Evolutionary conservation across 768 basidiomycete genomes (phyloP), one percentile per base, ranked within the genome.

Genomic region (Termitomyces sp.): DNA sequence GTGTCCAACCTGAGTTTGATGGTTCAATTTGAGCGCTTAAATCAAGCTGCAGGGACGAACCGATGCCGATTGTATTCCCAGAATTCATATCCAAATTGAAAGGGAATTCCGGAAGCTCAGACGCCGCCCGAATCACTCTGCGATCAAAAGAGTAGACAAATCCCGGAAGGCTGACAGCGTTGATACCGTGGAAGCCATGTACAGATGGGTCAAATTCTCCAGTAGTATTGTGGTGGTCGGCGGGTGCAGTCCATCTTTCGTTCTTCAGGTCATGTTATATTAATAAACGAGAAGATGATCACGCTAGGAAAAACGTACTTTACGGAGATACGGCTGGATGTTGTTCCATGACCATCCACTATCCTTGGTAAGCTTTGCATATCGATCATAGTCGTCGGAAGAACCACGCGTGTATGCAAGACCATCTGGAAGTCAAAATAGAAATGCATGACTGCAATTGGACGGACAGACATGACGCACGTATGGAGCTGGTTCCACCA

Each of bases 331-430:
- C 1, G 59, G 68, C 47, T 67, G 58, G 6, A 74, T 44, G 22
- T 56, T 65, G 18, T 71, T 57, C 74, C 73, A 74, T 16, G 63
- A 69, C 69, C 71, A 74, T 0, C 72, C 69, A 4, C 50, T 49
- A 44, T 72, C 71, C 5, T 65, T 64, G 29, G 69, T 68, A 10
- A 72, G 37, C 0, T 29, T 55, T 13, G 72, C 74, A 57, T 63
- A 73, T 5, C 69, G 64, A 58, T 75, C 66, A 47, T 64, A 73
- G 46, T 74, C 74, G 6, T 72, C 70, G 20, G 61, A 50, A 1
- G 71, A 66, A 27, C 73, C 73, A 7, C 72, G 69, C 12, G 72
- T 71, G 46, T 71, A 75, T 7, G 44, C 57, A 34, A 55, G 48
- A 22, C 58, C 58, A 37, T 60, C 59, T 53, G 16, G 20, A 22